Conservation (phyloP, 1,284 basidiomycete species). For the Boletellus deceptivus region DNA sequence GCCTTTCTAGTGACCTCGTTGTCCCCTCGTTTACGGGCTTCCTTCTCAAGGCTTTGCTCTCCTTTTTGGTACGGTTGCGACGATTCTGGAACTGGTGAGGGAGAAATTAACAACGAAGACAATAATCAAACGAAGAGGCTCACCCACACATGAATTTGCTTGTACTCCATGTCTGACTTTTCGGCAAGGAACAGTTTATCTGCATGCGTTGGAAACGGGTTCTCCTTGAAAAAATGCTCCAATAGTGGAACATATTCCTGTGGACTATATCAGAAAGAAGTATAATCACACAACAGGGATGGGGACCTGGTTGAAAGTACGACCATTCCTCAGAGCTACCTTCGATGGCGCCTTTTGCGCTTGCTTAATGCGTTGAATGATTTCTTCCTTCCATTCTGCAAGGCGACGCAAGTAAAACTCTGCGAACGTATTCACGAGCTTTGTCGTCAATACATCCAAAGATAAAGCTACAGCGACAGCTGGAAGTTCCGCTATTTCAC, state of each 20-base stretch:
- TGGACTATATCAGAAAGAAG: fast-evolving
- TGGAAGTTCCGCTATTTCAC: neutral
- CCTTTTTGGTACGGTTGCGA: slow-evolving; percentile 21
- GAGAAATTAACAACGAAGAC: too few relatives aligned
- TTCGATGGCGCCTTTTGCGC: too few relatives aligned
- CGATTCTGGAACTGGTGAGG: slow-evolving; percentile 28
- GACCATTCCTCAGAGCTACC: too few relatives aligned
- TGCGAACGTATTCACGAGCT: fast-evolving
- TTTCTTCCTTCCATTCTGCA: slow-evolving; percentile 5
- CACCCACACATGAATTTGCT: slow-evolving; percentile 62
- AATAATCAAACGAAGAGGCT: too few relatives aligned
- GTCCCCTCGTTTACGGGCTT: neutral
- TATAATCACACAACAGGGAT: too few relatives aligned
- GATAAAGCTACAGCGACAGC: fast-evolving
- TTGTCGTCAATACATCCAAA: neutral
- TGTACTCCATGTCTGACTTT: slow-evolving; percentile 45
- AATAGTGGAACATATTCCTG: slow-evolving; percentile 49
- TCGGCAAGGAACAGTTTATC: slow-evolving; percentile 45
- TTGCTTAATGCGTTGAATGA: neutral
- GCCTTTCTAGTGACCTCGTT: neutral
- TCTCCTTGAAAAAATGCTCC: slow-evolving; percentile 46
- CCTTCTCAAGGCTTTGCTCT: neutral
- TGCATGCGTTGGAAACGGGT: slow-evolving; percentile 46
- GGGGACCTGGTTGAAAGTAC: too few relatives aligned
- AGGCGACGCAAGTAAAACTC: slow-evolving; percentile 1